Base-by-base conservation (phyloP, 768 basidiomycete species). In the Tubosaeta sp. region DNA sequence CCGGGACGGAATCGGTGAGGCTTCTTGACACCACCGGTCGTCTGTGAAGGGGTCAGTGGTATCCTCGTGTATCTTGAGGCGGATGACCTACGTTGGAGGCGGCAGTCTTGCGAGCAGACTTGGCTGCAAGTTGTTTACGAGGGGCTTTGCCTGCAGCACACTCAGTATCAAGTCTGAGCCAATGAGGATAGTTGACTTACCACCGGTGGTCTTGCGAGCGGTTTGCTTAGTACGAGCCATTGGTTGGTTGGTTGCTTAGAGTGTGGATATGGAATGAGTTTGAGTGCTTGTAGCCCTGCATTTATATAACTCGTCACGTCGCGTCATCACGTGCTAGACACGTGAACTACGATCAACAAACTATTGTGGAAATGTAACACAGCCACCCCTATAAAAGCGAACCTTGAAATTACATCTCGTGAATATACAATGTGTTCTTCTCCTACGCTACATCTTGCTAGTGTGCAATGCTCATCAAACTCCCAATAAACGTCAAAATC, bases 401-500 rank as follows among this genome's bases (percentile, higher is more conserved):
- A 11, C 5, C 39, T 41, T 25, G 22, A 12, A 41, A 41, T 41
- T 22, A 41, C 39, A 41, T 12, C 19, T 39, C 38, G 11, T 17
- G 37, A 17, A 22, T 19, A 41, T 41, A 25, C 22, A 38, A 37
- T 37, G 17, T 6, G 34, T 13, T 34, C 16, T 34, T 17, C 37
- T n/a, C 37, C 17, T 41, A 41, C 39, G 10, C 19, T 22, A 22
- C 19, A 39, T 11, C 17, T 22, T 17, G n/a, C 29, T 54, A 61
- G 38, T 64, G 76, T 3, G 78, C 76, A 50, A 89, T 76, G 62
- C 79, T 83, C 92, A 94, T 93, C 72, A 94, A 77, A 59, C 92
- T 93, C 48, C 91, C 95, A 42, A 95, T 91, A 67, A 98, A 98
- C 1, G 94, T 97, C 71, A 97, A 75, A 62, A 97, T 92, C 91